Percentiles rank a stretch among this genome's conserved stretches.
Evolutionary conservation across 2,329 filamentous ascomycete genomes (phyloP).

Genomic region (Zasmidium cellare): DNA sequence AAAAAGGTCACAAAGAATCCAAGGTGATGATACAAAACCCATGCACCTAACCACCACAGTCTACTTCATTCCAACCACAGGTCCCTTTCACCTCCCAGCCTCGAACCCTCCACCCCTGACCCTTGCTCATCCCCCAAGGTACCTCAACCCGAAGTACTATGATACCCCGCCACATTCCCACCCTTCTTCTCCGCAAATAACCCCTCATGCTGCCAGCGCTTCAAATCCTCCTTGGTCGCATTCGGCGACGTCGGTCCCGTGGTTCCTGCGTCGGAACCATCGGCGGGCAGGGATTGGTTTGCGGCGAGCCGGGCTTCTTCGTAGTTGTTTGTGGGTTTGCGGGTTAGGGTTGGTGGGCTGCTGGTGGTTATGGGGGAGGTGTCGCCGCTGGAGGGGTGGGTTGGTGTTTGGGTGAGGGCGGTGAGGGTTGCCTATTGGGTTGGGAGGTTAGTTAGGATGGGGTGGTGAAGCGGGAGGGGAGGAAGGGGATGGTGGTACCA

Average conservation of each 20-base stretch:
- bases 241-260: slow-evolving; percentile 7
- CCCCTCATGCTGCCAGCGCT: slow-evolving; percentile 31
- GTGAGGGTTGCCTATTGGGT: background rate
- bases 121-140: too few species aligned
- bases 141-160: background rate
- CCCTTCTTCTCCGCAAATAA: slow-evolving; percentile 19
- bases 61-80: background rate
- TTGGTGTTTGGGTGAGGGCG: background rate
- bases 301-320: slow-evolving; percentile 27
- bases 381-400: background rate
- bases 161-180: slow-evolving; percentile 11
- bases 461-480: background rate
- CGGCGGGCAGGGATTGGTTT: background rate
- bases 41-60: too few species aligned
- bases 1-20: too few species aligned
- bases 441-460: background rate
- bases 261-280: background rate
- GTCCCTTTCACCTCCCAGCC: background rate
- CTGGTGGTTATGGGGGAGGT: background rate
- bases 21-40: too few species aligned
- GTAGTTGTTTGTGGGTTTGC: slow-evolving; percentile 29
- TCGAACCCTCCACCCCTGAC: background rate
- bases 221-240: slow-evolving; percentile 24
- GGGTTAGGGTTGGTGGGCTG: slow-evolving; percentile 8
- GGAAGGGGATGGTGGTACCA: background rate